These are phyloP conservation scores for Globisporangium ultimum DNA, from an alignment of 352 stramenopile genomes.

Conservation along the genomic window DNA sequence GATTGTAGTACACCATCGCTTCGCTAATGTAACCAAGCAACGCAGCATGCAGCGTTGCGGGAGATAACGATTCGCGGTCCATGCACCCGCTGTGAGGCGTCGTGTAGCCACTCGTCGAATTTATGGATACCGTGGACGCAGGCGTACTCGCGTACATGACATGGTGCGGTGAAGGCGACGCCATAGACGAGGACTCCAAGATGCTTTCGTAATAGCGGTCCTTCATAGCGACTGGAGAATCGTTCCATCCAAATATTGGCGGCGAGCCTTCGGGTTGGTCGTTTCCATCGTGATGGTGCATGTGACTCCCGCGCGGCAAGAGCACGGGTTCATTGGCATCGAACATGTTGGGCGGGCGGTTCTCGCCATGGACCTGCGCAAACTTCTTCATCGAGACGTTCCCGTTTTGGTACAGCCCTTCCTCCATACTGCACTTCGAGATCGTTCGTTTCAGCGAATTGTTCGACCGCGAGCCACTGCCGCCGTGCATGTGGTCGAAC, in stretches of 20 bases:
- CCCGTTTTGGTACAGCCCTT: conserved; percentile 15
- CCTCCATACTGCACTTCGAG: conserved; percentile 70
- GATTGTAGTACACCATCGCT: conserved; percentile 55
- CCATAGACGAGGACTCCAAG: conserved; percentile 23
- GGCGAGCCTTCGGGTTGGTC: conserved; percentile 36
- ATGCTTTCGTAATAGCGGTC: conserved; percentile 35
- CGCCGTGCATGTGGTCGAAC: background rate
- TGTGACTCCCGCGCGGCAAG: conserved; percentile 26
- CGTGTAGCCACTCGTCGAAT: conserved; percentile 12
- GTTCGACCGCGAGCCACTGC: background rate
- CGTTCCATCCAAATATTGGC: conserved; percentile 28
- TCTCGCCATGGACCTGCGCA: conserved; percentile 18
- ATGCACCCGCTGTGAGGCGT: background rate
- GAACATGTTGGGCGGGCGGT: background rate
- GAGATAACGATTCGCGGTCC: conserved; percentile 37
- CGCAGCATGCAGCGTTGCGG: conserved; percentile 36
- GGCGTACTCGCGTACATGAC: conserved; percentile 21
- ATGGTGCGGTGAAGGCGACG: conserved; percentile 34
- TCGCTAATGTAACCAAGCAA: conserved; percentile 62
- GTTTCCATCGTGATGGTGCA: conserved; percentile 2
- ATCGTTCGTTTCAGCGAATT: conserved; percentile 65
- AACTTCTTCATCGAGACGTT: conserved; percentile 44
- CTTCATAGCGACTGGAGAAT: conserved; percentile 21
- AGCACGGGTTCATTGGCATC: conserved; percentile 42
- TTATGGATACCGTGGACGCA: conserved; percentile 19